Evolutionary conservation across 805 yeast genomes (phyloP), one percentile per base, ranked within the genome.

Genomic region (Kazachstania viticola): DNA sequence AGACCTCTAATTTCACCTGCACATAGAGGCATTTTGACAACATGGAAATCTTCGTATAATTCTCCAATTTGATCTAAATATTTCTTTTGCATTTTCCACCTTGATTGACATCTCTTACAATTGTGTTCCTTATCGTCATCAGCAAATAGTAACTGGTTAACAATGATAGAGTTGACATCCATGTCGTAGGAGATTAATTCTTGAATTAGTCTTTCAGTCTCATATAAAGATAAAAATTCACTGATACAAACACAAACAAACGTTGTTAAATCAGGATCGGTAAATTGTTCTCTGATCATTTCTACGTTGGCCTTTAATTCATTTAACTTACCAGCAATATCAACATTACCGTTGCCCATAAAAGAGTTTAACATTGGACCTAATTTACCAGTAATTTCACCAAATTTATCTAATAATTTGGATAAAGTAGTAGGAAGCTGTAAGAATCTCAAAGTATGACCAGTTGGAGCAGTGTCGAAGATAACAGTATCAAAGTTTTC

Each of bases 391-490:
- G 88, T 75, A 35, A 91, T 69, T 46, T 84, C 94, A 48, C 85
- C 77, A 56, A 91, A 77, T 53, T 88, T 91, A 30, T 79, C 77
- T 45, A 91, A 67, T 23, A 94, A 69, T 55, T 83, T 84, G 47
- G 85, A 93, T 39, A 91, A 64, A 3, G 95, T 87, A 18, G 93
- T 73, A 24, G 99, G 99, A 49, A 91, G 73, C 60, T 87, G 95
- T 56, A 91, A 67, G 58, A 91, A 91, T 50, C 99, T 74, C 47
- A 91, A 66, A 2, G 98, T 91, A 60, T 91, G 99, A 23, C 99
- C 99, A 0, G 99, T 91, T 46, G 99, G 99, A 0, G 99, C 98
- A n/a, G 99, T 91, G 58, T 91, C 99, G 51, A 91, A 91, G 44
- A 91, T 84, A 42, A 91, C 87, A 7, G 94, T 84, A 45, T 81